A percentile compares a stretch with the other conserved stretches of the same genome.
Conservation (phyloP, 106 monocot genomes). For the Phalaenopsis equestris region DNA sequence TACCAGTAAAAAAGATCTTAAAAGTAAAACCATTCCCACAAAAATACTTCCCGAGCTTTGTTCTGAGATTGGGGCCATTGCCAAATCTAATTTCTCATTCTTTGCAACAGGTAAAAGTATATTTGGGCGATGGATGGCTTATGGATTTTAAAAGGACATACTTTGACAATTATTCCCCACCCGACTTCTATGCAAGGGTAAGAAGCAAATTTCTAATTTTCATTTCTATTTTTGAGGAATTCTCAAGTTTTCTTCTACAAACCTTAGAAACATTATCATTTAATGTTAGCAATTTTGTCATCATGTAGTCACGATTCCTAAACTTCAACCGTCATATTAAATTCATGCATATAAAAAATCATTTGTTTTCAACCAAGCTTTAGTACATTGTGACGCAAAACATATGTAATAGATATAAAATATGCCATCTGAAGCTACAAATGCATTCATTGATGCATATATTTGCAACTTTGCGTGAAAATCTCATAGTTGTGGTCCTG, state of each 20-base stretch:
- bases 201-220: neutral
- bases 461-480: too few species aligned
- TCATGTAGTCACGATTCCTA: too few species aligned
- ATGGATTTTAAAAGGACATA: constrained; percentile 20
- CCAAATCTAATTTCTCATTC: neutral
- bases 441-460: too few species aligned
- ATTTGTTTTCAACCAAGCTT: too few species aligned
- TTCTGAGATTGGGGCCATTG: neutral
- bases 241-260: neutral
- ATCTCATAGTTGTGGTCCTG: too few species aligned
- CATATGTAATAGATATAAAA: too few species aligned
- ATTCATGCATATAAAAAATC: too few species aligned
- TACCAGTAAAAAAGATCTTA: constrained; percentile 47
- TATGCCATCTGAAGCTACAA: too few species aligned
- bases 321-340: too few species aligned
- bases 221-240: neutral
- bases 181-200: constrained; percentile 5
- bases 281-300: too few species aligned
- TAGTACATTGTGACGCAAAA: too few species aligned
- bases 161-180: constrained; percentile 29
- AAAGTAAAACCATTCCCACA: constrained; percentile 29
- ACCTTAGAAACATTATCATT: too few species aligned
- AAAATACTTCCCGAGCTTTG: neutral
- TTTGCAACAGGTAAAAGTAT: constrained; percentile 44
- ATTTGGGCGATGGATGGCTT: constrained; percentile 64